Conservation (phyloP, 2,329 filamentous ascomycete species). For the Colletotrichum nymphaeae region DNA sequence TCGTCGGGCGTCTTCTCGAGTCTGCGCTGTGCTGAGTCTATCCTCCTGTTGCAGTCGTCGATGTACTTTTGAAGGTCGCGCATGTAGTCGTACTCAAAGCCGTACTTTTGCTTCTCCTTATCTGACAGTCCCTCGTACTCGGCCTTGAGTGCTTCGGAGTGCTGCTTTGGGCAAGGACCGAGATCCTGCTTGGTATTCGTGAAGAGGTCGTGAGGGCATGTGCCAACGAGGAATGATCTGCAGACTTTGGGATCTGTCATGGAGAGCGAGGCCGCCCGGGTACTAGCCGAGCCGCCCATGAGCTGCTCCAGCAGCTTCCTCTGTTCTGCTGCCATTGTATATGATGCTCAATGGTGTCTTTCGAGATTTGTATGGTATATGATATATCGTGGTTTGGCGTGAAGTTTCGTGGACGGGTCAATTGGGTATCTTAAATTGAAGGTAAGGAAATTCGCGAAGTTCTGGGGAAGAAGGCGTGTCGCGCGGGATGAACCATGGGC, state of each 20-base stretch:
- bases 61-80: conserved; percentile 97
- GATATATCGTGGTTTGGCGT: not conserved
- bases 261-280: conserved; percentile 83
- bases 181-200: conserved; percentile 99
- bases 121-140: conserved; percentile 85
- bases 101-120: conserved; percentile 79
- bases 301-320: conserved; percentile 98
- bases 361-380: conserved; percentile 1
- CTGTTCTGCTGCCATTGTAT: conserved; percentile 92
- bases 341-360: not conserved
- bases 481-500: conserved; percentile 24
- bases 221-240: conserved; percentile 38
- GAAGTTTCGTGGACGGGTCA: not conserved
- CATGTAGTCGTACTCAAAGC: conserved; percentile 97
- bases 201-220: conserved; percentile 78
- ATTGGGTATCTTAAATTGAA: not conserved
- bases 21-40: conserved; percentile 88
- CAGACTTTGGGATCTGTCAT: conserved; percentile 74
- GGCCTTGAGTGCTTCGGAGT: conserved; percentile 87
- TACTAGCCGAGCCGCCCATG: conserved; percentile 80
- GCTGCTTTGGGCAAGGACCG: conserved; percentile 87
- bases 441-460: not conserved
- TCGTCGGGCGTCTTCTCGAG: conserved; percentile 98
- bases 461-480: conserved; percentile 23
- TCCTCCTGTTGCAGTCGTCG: conserved; percentile 93